phyloP scores from a whole-genome alignment of 1,284 basidiomycete species.

The Tremellales sp. region DNA sequence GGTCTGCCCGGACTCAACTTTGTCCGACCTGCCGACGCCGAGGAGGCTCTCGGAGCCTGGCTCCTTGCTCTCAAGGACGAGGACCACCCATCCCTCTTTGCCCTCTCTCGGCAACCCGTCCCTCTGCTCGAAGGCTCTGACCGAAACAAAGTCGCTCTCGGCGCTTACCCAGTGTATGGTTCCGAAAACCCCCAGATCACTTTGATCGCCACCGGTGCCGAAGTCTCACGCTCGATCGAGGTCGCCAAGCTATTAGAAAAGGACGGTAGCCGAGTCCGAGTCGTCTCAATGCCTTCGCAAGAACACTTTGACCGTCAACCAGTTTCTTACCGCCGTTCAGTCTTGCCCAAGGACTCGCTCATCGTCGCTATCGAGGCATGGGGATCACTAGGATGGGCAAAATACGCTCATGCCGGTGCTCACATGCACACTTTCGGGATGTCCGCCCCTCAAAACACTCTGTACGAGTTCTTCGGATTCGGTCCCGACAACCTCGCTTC shows the following conservation, averaged over 20 bases:
- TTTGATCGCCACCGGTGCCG: constrained; percentile 39
- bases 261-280: constrained; percentile 18
- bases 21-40: constrained; percentile 41
- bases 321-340: constrained; percentile 20
- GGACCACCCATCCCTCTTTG: constrained; percentile 25
- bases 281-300: constrained; percentile 40
- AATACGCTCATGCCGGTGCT: constrained; percentile 39
- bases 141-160: constrained; percentile 26
- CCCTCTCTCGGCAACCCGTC: constrained; percentile 34
- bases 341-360: constrained; percentile 27
- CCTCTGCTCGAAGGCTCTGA: constrained; percentile 32
- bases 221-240: constrained; percentile 35
- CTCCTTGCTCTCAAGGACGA: constrained; percentile 29
- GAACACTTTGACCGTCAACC: constrained; percentile 37
- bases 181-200: constrained; percentile 28
- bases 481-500: constrained; percentile 28
- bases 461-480: constrained; percentile 44
- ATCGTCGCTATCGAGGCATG: constrained; percentile 41
- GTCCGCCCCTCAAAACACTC: constrained; percentile 29
- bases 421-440: constrained; percentile 42
- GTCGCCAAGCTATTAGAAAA: constrained; percentile 25
- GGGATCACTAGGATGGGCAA: constrained; percentile 38
- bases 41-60: constrained; percentile 39
- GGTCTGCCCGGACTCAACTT: constrained; percentile 40
- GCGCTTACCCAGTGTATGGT: constrained; percentile 34